phyloP scores from a whole-genome alignment of 2,329 filamentous ascomycete species.

The Fusarium transvaalense region DNA sequence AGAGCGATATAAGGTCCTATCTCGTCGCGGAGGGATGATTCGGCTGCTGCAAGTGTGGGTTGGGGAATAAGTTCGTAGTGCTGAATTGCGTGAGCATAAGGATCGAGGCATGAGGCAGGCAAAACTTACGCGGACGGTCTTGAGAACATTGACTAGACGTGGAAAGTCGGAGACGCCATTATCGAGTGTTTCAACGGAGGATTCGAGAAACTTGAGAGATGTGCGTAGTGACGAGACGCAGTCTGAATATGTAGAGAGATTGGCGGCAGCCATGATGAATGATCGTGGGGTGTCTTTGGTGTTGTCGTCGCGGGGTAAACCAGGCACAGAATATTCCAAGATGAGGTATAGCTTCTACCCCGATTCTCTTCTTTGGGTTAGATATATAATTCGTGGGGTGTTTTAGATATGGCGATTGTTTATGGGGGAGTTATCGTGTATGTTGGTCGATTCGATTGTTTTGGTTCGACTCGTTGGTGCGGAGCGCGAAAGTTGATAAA shows the following conservation, averaged over 20 bases:
- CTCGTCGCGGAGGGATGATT: slow-evolving; percentile 86
- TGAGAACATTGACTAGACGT: slow-evolving; percentile 66
- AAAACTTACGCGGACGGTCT: slow-evolving; percentile 66
- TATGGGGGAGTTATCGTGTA: background rate
- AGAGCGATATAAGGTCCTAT: slow-evolving; percentile 88
- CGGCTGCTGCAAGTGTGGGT: slow-evolving; percentile 82
- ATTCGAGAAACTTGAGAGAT: slow-evolving; percentile 71
- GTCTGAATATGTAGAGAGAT: slow-evolving; percentile 62
- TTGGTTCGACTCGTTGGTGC: slow-evolving; percentile 12
- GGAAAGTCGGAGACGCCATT: slow-evolving; percentile 70
- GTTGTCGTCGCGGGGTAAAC: slow-evolving; percentile 28
- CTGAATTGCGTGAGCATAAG: slow-evolving; percentile 57
- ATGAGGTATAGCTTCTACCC: background rate
- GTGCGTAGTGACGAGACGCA: slow-evolving; percentile 71
- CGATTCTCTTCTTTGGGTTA: background rate
- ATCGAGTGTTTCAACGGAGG: slow-evolving; percentile 69
- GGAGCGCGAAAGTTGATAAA: slow-evolving; percentile 24
- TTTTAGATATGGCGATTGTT: background rate
- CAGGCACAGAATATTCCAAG: background rate
- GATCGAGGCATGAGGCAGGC: background rate
- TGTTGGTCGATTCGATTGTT: slow-evolving; percentile 1
- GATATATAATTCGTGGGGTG: fast-evolving
- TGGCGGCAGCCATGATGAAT: slow-evolving; percentile 43
- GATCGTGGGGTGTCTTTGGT: slow-evolving; percentile 12
- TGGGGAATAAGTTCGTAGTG: slow-evolving; percentile 95